Evolutionary conservation across 192 early-diverging fungal species (phyloP), one percentile per base, ranked within the genome.

Genomic region (Coemansia sp.): DNA sequence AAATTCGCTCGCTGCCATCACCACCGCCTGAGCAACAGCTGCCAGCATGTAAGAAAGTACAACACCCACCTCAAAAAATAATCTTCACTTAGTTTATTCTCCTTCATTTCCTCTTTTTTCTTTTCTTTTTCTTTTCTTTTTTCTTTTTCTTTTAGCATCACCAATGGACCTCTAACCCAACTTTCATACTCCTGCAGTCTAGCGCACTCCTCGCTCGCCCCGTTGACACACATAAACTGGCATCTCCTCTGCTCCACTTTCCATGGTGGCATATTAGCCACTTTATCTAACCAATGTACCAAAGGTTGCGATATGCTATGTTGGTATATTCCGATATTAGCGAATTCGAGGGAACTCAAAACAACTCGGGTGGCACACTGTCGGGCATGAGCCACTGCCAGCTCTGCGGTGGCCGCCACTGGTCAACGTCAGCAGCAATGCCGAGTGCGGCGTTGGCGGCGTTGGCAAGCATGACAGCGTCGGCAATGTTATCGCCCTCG

Each of bases 401-500:
- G 67, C 73, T 76, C 47, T 46, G 45, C 10, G 79, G 79, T 12
- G 79, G 70, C 0, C 35, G 36, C 73, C 73, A 82, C 43, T 71
- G 63, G 37, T 49, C 37, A 2, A 62, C 32, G 31, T n/a, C 29
- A n/a, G 53, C 59, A 22, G 63, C 60, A 25, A 82, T 41, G 3
- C 46, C 66, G 17, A 82, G 67, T 25, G 62, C 60, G 4, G 64
- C 60, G 31, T 82, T 76, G 56, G 38, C 60, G 12, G 79, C 71
- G 62, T 89, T 89, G 35, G 88, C 89, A 59, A 89, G 66, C 38
- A 74, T 74, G 29, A 91, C 85, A 19, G 87, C 86, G 60, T 93
- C 91, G 1, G 84, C 85, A 5, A 88, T 80, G 72, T 93, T 93
- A 62, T 93, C 87, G 68, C 91, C 91, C 71, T 93, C 91, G 60